Evolutionary conservation across 2,329 filamentous ascomycete species (phyloP).

Genomic region (Chalaropsis ovoidea): DNA sequence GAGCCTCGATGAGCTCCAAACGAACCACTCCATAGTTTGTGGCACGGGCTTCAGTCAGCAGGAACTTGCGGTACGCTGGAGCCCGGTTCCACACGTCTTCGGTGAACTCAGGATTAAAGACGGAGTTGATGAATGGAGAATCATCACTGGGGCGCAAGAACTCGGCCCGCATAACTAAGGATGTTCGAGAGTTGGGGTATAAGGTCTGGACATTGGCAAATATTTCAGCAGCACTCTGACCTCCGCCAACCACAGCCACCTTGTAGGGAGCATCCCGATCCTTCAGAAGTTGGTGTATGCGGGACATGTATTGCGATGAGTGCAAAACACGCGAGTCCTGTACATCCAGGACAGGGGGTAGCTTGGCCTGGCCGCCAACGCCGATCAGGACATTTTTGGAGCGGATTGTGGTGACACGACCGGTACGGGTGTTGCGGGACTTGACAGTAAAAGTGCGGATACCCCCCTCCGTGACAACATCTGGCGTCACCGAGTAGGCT

Average conservation of each 20-base stretch:
- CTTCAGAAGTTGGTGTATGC: conserved; percentile 49
- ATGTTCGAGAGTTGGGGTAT: conserved; percentile 72
- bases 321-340: conserved; percentile 69
- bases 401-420: conserved; percentile 42
- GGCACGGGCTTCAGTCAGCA: conserved; percentile 59
- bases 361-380: conserved; percentile 52
- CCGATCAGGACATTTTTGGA: conserved; percentile 57
- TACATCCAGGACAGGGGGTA: conserved; percentile 59
- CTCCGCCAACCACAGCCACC: conserved; percentile 77
- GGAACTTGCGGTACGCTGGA: conserved; percentile 48
- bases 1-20: conserved; percentile 75
- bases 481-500: conserved; percentile 60
- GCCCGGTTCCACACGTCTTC: conserved; percentile 64
- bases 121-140: conserved; percentile 92
- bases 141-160: conserved; percentile 87
- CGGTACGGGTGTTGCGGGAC: conserved; percentile 52
- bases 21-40: conserved; percentile 96
- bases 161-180: conserved; percentile 68
- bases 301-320: conserved; percentile 72
- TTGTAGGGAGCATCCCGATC: conserved; percentile 48
- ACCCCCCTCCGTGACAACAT: conserved; percentile 35
- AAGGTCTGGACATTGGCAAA: conserved; percentile 76
- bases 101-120: conserved; percentile 83
- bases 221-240: conserved; percentile 91
- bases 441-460: conserved; percentile 58